Percentiles rank a stretch among this genome's conserved stretches.
Evolutionary conservation across 441 rosid species (phyloP).

Genomic region (Erysimum pusillum): DNA sequence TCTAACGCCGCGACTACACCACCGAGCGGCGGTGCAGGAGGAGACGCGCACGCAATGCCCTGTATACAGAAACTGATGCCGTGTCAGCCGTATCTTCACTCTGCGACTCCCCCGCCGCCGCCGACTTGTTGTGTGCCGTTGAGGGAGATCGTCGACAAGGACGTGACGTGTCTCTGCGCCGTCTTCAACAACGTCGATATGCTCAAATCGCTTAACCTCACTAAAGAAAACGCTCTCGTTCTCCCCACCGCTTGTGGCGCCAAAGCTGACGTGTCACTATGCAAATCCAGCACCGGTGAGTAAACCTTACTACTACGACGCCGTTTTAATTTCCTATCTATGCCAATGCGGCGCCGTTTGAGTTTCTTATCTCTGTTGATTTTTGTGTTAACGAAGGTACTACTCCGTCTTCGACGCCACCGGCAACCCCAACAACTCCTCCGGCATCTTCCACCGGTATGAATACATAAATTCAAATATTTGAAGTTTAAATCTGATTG

Average conservation of each 20-base stretch:
- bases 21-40: constrained; percentile 33
- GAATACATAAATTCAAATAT: not conserved
- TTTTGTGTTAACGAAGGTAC: constrained; percentile 32
- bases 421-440: constrained; percentile 40
- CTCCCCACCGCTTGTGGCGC: constrained; percentile 68
- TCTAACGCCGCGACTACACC: constrained; percentile 58
- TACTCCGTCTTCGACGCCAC: constrained; percentile 36
- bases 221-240: constrained; percentile 53
- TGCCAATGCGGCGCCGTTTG: not conserved
- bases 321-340: not conserved
- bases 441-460: constrained; percentile 45
- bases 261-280: constrained; percentile 50
- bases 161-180: constrained; percentile 61
- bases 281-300: constrained; percentile 49
- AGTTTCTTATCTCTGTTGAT: not conserved
- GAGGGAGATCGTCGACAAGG: constrained; percentile 41
- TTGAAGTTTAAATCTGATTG: not conserved
- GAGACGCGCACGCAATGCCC: constrained; percentile 39
- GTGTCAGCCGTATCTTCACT: constrained; percentile 53
- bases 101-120: constrained; percentile 47
- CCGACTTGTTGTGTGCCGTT: constrained; percentile 58
- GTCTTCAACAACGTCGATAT: constrained; percentile 48
- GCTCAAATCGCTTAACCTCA: constrained; percentile 53
- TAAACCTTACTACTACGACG: not conserved
- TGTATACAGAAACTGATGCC: constrained; percentile 62